Percentiles rank a stretch among this genome's conserved stretches.
phyloP scores from a whole-genome alignment of 495 filamentous ascomycete species.

The Hypoxylon trugodes region DNA sequence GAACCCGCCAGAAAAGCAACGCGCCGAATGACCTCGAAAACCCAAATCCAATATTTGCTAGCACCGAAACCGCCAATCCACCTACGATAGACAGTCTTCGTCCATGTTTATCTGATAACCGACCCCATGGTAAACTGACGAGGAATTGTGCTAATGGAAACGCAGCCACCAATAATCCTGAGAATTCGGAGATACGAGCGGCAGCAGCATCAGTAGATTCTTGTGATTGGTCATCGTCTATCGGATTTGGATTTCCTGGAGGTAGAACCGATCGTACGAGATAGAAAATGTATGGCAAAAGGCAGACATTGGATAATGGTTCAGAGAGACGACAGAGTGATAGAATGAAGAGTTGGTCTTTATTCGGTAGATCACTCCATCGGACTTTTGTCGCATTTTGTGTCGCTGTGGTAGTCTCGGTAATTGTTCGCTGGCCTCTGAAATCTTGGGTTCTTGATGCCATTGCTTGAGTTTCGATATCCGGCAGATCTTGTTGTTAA shows the following conservation, averaged over 20 bases:
- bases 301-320: slow-evolving; percentile 58
- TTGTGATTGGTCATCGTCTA: slow-evolving; percentile 29
- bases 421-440: slow-evolving; percentile 2
- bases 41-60: slow-evolving; percentile 77
- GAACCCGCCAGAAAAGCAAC: slow-evolving; percentile 70
- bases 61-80: slow-evolving; percentile 72
- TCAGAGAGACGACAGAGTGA: slow-evolving; percentile 62
- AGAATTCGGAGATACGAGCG: slow-evolving; percentile 53
- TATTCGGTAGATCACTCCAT: slow-evolving; percentile 57
- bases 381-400: slow-evolving; percentile 29
- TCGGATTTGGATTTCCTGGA: not conserved
- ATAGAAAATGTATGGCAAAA: slow-evolving; percentile 66
- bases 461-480: slow-evolving; percentile 12
- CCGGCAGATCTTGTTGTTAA: slow-evolving; percentile 1
- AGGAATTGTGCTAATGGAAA: slow-evolving; percentile 78
- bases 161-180: slow-evolving; percentile 76
- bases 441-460: not conserved
- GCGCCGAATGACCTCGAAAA: slow-evolving; percentile 74
- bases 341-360: slow-evolving; percentile 61
- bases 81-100: slow-evolving; percentile 79
- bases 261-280: slow-evolving; percentile 60
- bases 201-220: slow-evolving; percentile 42
- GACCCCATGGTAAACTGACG: slow-evolving; percentile 80
- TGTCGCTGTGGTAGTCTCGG: not conserved
- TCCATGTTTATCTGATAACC: slow-evolving; percentile 71